These are phyloP conservation scores for Pseudocercospora vitis DNA, from an alignment of 2,329 filamentous ascomycete genomes.

Conservation along the genomic window DNA sequence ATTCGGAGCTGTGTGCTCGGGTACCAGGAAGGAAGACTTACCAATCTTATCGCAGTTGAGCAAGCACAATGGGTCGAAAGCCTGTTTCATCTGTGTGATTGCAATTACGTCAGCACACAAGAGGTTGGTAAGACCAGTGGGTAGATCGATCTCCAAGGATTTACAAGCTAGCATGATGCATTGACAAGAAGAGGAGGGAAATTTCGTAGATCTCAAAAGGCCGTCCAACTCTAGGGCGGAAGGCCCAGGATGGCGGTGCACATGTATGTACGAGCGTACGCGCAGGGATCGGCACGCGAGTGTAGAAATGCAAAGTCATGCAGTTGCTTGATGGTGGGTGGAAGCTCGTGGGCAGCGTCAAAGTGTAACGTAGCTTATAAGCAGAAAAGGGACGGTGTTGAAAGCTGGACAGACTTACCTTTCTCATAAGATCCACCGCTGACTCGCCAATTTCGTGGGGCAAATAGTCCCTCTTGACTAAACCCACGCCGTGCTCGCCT, in stretches of 20 bases:
- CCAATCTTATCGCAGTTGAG: slow-evolving; percentile 64
- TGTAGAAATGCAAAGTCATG: slow-evolving; percentile 2
- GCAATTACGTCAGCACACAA: slow-evolving; percentile 12
- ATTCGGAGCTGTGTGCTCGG: no score
- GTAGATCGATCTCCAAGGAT: no score
- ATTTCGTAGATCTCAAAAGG: no score
- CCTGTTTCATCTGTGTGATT: slow-evolving; percentile 66
- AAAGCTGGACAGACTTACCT: slow-evolving; percentile 58
- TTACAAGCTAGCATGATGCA: no score
- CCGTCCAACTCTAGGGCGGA: no score
- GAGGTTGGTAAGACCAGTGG: no score
- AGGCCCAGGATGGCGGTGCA: no score
- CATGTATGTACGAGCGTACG: no score
- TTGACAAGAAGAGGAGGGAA: no score
- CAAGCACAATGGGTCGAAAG: slow-evolving; percentile 71
- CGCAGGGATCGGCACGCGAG: no score
- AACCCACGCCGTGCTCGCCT: slow-evolving; percentile 79
- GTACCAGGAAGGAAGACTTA: not conserved
- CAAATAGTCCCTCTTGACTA: slow-evolving; percentile 83
- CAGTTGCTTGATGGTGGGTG: not conserved
- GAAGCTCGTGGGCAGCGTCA: not conserved
- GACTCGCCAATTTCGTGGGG: slow-evolving; percentile 71
- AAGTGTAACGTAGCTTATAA: no score
- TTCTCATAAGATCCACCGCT: slow-evolving; percentile 80
- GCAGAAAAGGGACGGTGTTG: no score